These are phyloP conservation scores for Thelephora ganbajun DNA, from an alignment of 768 basidiomycete genomes.

Conservation along the genomic window DNA sequence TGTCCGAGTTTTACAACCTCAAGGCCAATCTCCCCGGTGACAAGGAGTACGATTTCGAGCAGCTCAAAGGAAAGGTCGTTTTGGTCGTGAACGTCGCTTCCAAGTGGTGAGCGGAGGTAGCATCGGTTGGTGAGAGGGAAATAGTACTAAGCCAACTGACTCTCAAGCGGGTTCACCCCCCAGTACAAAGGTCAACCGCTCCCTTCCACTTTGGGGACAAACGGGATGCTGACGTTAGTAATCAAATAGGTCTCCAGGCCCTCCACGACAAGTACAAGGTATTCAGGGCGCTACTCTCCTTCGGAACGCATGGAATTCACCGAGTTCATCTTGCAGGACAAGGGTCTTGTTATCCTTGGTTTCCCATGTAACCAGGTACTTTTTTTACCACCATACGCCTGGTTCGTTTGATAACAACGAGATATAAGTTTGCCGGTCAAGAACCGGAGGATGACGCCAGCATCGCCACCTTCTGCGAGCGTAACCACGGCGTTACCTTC, in stretches of 20 bases:
- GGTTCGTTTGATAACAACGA: neutral
- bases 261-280: slow-evolving; percentile 68
- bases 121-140: neutral
- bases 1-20: slow-evolving; percentile 46
- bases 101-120: slow-evolving; percentile 36
- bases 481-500: slow-evolving; percentile 84
- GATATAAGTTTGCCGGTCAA: slow-evolving; percentile 62
- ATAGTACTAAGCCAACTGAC: too few relatives aligned
- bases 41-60: slow-evolving; percentile 44
- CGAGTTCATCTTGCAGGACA: slow-evolving; percentile 18
- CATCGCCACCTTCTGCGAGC: slow-evolving; percentile 58
- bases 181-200: slow-evolving; percentile 47
- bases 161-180: slow-evolving; percentile 63
- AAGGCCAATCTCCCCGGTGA: slow-evolving; percentile 49
- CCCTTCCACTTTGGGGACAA: neutral
- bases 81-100: slow-evolving; percentile 72
- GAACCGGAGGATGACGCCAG: slow-evolving; percentile 74
- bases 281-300: neutral
- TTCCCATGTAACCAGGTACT: slow-evolving; percentile 84
- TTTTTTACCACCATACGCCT: slow-evolving; percentile 1
- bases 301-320: neutral
- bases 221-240: neutral
- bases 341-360: slow-evolving; percentile 66
- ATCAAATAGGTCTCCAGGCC: slow-evolving; percentile 50
- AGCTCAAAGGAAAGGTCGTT: slow-evolving; percentile 66